Base-by-base conservation (phyloP, 352 stramenopile species). In the Globisporangium uncinulatum region DNA sequence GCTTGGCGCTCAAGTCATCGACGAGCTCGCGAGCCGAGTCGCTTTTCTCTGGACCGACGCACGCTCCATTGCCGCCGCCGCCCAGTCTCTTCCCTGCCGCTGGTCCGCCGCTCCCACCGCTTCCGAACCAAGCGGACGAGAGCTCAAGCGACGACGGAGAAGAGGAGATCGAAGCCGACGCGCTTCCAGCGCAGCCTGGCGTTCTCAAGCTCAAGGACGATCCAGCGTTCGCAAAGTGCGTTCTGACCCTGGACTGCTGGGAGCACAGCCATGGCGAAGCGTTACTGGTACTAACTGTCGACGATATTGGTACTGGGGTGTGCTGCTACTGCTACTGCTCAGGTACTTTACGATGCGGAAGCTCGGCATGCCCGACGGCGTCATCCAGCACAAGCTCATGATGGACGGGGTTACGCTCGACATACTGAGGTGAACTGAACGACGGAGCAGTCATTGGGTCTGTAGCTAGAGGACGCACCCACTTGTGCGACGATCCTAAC, bases 291-390 rank as follows among this genome's bases (percentile, higher is more conserved):
- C 41, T 46, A 8, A 46, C 24, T 29, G 24, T 46, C 17, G 17
- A 24, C 17, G 41, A 9, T 46, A 19, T 17, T n/a, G 31, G 11
- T 54, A 6, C 58, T 8, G 24, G 24, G 24, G 24, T 29, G 24
- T 29, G 24, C 24, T 52, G 17, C 49, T 31, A 45, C 29, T 41
- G 42, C 61, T 66, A 6, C 50, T 54, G 24, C 56, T 17, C 53
- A 92, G 83, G 59, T 93, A 92, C 63, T 94, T 94, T 55, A 89
- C 71, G 64, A 94, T 94, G 83, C 67, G 76, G 39, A 92, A 91
- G 55, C 67, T 94, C 43, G 81, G 79, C 1, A 82, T 94, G 67
- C 81, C 83, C 0, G 83, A 94, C 43, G 78, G 76, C 0, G 70
- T 87, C 4, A 91, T 94, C 66, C 72, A 84, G 32, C 83, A 94